These are phyloP conservation scores for Rosa multiflora DNA, from an alignment of 306 rosid species.

Conservation along the genomic window DNA sequence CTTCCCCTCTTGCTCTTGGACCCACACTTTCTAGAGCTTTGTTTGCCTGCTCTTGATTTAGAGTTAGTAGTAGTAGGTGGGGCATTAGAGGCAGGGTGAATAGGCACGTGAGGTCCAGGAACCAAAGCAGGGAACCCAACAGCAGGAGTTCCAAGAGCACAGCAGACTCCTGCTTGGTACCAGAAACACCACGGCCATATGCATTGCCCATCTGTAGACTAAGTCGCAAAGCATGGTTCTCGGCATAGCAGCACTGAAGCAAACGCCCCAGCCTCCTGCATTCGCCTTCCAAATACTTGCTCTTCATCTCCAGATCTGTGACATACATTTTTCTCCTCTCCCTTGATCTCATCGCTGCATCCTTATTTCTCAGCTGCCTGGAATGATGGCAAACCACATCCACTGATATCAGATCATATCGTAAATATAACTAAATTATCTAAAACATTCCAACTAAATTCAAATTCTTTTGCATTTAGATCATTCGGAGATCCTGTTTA, in stretches of 20 bases:
- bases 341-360: constrained; percentile 83
- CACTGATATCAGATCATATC: not conserved
- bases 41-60: constrained; percentile 22
- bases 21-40: constrained; percentile 49
- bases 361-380: constrained; percentile 95
- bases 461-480: not conserved
- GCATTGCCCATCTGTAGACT: constrained; percentile 60
- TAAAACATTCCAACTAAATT: not conserved
- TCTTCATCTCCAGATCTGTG: constrained; percentile 73
- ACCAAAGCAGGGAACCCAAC: constrained; percentile 99
- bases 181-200: constrained; percentile 50
- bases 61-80: constrained; percentile 20
- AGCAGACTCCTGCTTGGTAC: constrained; percentile 98
- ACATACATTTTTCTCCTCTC: constrained; percentile 83
- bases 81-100: constrained; percentile 46
- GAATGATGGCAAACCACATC: constrained; percentile 11
- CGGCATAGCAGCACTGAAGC: constrained; percentile 85
- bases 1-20: constrained; percentile 47
- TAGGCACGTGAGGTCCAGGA: constrained; percentile 74
- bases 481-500: not conserved
- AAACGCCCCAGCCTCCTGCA: constrained; percentile 78
- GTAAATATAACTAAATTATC: not conserved
- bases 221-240: constrained; percentile 78
- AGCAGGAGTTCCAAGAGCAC: constrained; percentile 99
- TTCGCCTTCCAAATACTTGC: constrained; percentile 83